Evolutionary conservation across 805 yeast species (phyloP), one percentile per base, ranked within the genome.

Genomic region (Blastobotrys parvus): DNA sequence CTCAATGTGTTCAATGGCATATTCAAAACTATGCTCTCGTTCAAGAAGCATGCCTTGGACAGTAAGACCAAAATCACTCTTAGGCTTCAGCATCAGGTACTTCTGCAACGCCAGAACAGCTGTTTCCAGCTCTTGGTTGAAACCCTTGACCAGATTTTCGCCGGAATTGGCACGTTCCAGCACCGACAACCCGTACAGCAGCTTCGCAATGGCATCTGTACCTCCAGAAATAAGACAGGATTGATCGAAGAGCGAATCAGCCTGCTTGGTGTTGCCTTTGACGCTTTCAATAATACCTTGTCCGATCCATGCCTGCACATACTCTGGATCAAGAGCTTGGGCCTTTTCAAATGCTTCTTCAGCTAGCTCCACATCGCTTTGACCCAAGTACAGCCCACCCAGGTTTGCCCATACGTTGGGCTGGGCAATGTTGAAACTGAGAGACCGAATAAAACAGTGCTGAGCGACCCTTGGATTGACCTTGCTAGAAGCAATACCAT

Each of bases 401-500:
- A 92, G 65, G 52, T 86, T 85, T 13, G 80, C 72, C 96, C 97
- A 92, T 3, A 80, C 72, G 15, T 65, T 64, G 3, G 81, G 74
- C 44, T 83, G 84, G 42, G 76, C 75, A 4, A 83, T 75, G 38
- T 84, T 80, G 32, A 88, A 62, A 0, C 84, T 70, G 2, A 80
- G 64, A 0, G 97, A 89, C 49, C 85, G 82, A 53, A 92, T 83
- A 54, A 84, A 86, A 59, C 96, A 87, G 63, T 92, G 99, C 62
- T 92, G 99, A 0, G 97, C 70, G 4, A 86, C 82, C 38, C 74
- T 72, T 0, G 90, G 80, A 50, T 78, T 82, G 3, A 69, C 61
- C 2, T 76, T 64, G 43, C 80, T 70, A 5, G 86, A 75, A 0
- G 88, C 82, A 44, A 82, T 72, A 11, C 97, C 98, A 22, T 90